Evolutionary conservation across 805 yeast species (phyloP).

Genomic region (Diddensiella transvaalensis): DNA sequence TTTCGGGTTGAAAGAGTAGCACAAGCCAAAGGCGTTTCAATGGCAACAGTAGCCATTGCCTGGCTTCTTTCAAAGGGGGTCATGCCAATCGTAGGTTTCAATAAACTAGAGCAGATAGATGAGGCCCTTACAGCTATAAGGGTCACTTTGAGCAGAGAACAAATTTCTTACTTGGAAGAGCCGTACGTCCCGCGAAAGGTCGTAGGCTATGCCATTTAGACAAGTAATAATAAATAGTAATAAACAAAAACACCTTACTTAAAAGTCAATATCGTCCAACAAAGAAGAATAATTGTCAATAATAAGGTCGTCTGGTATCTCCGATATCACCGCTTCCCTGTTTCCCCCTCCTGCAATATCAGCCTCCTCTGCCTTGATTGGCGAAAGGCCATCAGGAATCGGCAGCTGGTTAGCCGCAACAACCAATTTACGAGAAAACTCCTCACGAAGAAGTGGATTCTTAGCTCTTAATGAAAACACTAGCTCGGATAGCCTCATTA

Average conservation of each 20-base stretch:
- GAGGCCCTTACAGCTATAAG: slow-evolving; percentile 46
- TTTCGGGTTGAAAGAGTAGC: slow-evolving; percentile 54
- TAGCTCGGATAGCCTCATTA: slow-evolving; percentile 6
- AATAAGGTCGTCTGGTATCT: background rate
- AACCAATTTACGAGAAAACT: slow-evolving; percentile 6
- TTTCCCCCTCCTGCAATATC: too few species aligned
- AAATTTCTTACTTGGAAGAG: slow-evolving; percentile 30
- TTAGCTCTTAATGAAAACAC: slow-evolving; percentile 8
- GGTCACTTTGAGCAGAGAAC: slow-evolving; percentile 38
- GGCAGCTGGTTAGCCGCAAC: background rate
- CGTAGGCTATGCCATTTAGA: background rate
- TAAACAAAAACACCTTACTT: background rate
- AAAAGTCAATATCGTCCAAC: background rate
- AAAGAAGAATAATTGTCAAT: background rate
- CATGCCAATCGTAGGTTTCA: slow-evolving; percentile 54
- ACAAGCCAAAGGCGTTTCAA: slow-evolving; percentile 42
- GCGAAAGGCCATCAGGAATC: background rate
- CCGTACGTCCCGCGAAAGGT: slow-evolving; percentile 26
- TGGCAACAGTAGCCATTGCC: slow-evolving; percentile 53
- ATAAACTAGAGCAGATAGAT: slow-evolving; percentile 47
- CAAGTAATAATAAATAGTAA: background rate
- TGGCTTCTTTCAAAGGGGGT: slow-evolving; percentile 53
- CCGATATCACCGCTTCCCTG: background rate
- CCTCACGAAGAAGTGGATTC: slow-evolving; percentile 9
- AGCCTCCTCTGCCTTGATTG: background rate